Base-by-base conservation (phyloP, 352 stramenopile species). In the Pythium brachiatum region DNA sequence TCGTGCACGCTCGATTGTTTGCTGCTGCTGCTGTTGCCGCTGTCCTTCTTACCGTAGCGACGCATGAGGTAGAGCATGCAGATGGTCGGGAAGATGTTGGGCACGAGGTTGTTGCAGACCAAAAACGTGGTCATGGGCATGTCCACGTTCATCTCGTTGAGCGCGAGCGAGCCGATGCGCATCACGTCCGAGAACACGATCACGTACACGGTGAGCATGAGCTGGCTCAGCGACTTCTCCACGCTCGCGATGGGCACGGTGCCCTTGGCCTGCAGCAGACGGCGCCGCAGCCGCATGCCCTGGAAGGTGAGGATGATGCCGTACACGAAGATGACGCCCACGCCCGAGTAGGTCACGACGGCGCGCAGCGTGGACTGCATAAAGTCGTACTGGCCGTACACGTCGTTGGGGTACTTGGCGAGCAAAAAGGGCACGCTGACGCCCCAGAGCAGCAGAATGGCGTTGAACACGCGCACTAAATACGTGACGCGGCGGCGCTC, bases 61-160 rank as follows among this genome's bases (percentile, higher is more conserved):
- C 86, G 85, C 82, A 94, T 93, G 69, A 95, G 81, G 64, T 95
- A 93, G 50, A 95, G 74, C 78, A 95, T 91, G 74, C 84, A 95
- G 63, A 95, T 89, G 26, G 81, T 82, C n/a, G 86, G 84, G 63
- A 95, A 94, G 53, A 94, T 83, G 63, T 78, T 86, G 27, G 86
- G 86, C 57, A 92, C 76, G 53, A 95, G 76, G 63, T 76, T 88
- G 67, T 89, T 89, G 41, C 83, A 72, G 29, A 93, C 84, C 23
- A 89, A 62, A 43, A 88, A 89, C 39, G 81, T 76, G 25, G 78
- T 77, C 57, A 95, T 80, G 57, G 86, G 72, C 61, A 86, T 78
- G 36, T 67, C 62, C 62, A 64, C 62, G 34, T 72, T 72, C 15
- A 67, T 63, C 54, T 84, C 74, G 66, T 82, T 81, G 41, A 91